Evolutionary conservation across 441 rosid species (phyloP).

Genomic region (Cnidoscolus chayamansa): DNA sequence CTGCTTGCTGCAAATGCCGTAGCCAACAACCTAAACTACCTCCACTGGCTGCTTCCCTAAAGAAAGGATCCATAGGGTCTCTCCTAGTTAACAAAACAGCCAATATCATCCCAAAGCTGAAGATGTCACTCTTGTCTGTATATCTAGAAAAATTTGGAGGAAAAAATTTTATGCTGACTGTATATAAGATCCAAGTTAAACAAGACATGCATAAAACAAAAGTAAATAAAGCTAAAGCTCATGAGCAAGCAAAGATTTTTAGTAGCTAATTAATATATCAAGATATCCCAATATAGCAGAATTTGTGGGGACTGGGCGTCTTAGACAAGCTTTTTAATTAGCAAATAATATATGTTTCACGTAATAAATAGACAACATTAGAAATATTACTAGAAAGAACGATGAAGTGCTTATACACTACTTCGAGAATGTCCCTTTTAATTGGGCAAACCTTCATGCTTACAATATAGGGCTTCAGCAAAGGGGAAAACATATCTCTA

Average conservation of each 20-base stretch:
- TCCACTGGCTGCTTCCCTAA: constrained; percentile 51
- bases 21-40: constrained; percentile 87
- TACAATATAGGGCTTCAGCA: not conserved
- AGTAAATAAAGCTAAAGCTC: not conserved
- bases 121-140: constrained; percentile 80
- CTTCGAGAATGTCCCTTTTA: not conserved
- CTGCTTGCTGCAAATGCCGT: constrained; percentile 75
- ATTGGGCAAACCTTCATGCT: not conserved
- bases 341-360: not conserved
- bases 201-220: not conserved
- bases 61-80: constrained; percentile 64
- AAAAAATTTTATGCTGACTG: constrained; percentile 19
- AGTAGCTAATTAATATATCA: not conserved
- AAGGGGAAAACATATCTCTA: not conserved
- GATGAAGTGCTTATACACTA: not conserved
- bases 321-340: constrained; percentile 3
- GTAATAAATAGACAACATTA: not conserved
- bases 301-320: not conserved
- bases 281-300: not conserved
- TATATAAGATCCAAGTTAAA: not conserved
- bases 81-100: constrained; percentile 81
- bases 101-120: constrained; percentile 92
- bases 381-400: not conserved
- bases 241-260: not conserved
- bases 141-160: constrained; percentile 45